Evolutionary conservation across 179 eudicot species (phyloP).

Genomic region (Corrigiola litoralis): DNA sequence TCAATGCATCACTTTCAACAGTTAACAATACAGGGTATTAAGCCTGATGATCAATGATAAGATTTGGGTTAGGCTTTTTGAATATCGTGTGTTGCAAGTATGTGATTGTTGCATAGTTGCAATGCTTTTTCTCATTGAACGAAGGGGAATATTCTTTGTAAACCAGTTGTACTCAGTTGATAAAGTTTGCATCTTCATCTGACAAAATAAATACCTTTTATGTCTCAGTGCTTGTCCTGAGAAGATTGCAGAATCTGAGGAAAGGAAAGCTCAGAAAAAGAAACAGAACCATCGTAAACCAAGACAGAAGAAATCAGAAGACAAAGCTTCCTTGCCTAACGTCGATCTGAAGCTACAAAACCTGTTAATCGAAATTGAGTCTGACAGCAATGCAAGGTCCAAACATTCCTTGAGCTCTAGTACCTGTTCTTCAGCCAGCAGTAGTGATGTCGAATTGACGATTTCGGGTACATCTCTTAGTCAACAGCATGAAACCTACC

Average conservation of each 20-base stretch:
- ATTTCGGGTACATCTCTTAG: constrained; percentile 4
- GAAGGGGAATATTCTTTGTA: too few species aligned
- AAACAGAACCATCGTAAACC: constrained; percentile 44
- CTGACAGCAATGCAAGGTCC: constrained; percentile 19
- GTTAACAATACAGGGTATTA: background rate
- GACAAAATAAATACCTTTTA: background rate
- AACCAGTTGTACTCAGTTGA: too few species aligned
- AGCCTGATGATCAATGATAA: too few species aligned
- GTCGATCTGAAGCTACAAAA: constrained; percentile 54
- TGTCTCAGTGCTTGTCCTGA: constrained; percentile 83
- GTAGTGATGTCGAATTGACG: constrained; percentile 22
- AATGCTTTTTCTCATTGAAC: too few species aligned
- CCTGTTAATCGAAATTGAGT: constrained; percentile 52
- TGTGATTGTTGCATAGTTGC: too few species aligned
- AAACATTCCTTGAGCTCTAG: background rate
- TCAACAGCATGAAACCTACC: constrained; percentile 11
- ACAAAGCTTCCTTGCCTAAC: constrained; percentile 32
- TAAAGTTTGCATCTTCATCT: background rate
- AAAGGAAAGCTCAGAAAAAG: constrained; percentile 55
- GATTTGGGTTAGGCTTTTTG: too few species aligned
- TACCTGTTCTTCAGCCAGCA: constrained; percentile 3
- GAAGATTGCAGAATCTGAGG: constrained; percentile 67
- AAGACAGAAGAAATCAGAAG: constrained; percentile 40
- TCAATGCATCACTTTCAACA: background rate
- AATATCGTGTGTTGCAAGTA: too few species aligned